phyloP scores from a whole-genome alignment of 164 flowering plant species.

The Berberis thunbergii region DNA sequence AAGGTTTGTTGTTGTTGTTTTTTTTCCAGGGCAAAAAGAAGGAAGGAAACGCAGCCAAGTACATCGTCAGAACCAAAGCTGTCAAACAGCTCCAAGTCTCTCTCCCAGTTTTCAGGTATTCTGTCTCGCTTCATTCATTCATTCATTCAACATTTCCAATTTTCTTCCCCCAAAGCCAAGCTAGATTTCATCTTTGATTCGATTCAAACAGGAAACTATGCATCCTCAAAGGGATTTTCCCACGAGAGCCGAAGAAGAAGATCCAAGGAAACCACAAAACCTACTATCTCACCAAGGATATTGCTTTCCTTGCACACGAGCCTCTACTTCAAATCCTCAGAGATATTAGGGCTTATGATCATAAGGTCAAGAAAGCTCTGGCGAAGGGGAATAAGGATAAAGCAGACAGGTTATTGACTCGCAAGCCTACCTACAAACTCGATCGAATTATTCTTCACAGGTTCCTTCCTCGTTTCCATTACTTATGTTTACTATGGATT shows the following conservation, averaged over 20 bases:
- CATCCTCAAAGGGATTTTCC: slow-evolving; percentile 78
- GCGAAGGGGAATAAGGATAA: slow-evolving; percentile 63
- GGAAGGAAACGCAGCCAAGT: slow-evolving; percentile 88
- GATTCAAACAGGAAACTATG: slow-evolving; percentile 53
- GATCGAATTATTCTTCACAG: slow-evolving; percentile 68
- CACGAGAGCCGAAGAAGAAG: slow-evolving; percentile 93
- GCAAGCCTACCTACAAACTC: slow-evolving; percentile 46
- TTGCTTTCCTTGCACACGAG: slow-evolving; percentile 63
- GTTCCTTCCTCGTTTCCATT: slow-evolving; percentile 31
- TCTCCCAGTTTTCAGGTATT: slow-evolving; percentile 63
- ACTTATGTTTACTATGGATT: background rate
- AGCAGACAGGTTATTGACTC: slow-evolving; percentile 35
- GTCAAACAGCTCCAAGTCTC: slow-evolving; percentile 56
- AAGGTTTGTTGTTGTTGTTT: slow-evolving; percentile 1
- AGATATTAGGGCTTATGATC: slow-evolving; percentile 50
- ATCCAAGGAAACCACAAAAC: slow-evolving; percentile 84
- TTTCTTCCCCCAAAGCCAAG: too few relatives aligned
- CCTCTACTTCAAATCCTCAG: slow-evolving; percentile 65
- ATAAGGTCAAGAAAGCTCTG: slow-evolving; percentile 63
- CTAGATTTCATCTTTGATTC: background rate
- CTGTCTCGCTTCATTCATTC: background rate
- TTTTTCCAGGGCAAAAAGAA: slow-evolving; percentile 76
- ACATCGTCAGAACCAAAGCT: slow-evolving; percentile 69
- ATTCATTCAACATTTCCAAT: too few relatives aligned
- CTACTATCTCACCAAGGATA: slow-evolving; percentile 79